Base-by-base conservation (phyloP, 371 early-diverging fungal species). In the Mucor saturninus region DNA sequence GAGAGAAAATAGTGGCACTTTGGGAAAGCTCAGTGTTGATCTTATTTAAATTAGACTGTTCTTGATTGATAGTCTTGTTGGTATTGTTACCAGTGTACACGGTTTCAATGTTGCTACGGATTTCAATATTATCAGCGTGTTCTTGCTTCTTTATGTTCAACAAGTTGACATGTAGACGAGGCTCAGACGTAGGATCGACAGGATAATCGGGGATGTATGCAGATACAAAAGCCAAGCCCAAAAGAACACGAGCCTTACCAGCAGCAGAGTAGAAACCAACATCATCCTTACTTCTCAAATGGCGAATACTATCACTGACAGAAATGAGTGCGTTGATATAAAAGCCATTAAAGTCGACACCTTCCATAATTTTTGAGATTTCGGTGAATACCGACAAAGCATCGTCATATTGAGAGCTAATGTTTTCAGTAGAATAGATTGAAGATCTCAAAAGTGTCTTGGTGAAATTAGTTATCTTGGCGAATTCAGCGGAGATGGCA, bases 181-280 rank as follows among this genome's bases (percentile, higher is more conserved):
- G 85, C 59, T 88, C 86, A 10, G 88, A 83, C 0, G 91, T 89
- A 10, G 94, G 93, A 68, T 93, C 94, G 49, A 88, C 74, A 0
- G 94, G 91, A 43, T 90, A 86, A 40, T 87, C 87, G 2, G 94
- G 92, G 39, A 92, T 81, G 56, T 91, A 92, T 0, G 85, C 77
- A 7, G 80, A 76, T 50, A 91, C 71, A 67, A 90, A 92, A 1
- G 84, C 75, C 9, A 86, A 61, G 5, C 85, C 86, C 1, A 90
- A 53, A 13, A 75, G 68, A 15, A 84, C 77, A 71, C 90, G 86
- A 2, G 85, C 62, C 67, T 80, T 80, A 42, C 90, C 90, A 60
- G 65, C 62, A 11, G 72, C 26, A 37, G 56, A 53, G 37, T 56
- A 64, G 42, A 73, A 75, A 2, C 55, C 32, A 8, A 50, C 48